phyloP scores from a whole-genome alignment of 768 basidiomycete species.

The Sporobolomyces phaffii region DNA sequence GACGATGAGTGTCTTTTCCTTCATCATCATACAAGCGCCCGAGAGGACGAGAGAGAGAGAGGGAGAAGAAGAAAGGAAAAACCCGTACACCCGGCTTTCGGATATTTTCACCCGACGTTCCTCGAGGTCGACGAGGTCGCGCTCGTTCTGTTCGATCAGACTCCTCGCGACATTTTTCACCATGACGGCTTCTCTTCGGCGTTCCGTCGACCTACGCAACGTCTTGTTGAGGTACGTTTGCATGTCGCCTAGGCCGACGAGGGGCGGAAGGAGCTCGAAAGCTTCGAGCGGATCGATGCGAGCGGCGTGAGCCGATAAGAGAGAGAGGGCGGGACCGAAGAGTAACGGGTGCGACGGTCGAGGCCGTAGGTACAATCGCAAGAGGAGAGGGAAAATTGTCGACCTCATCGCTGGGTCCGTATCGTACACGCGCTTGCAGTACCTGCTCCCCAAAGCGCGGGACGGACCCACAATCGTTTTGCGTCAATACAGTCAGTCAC shows the following conservation, averaged over 20 bases:
- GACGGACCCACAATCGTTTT: not conserved
- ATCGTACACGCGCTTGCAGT: constrained; percentile 78
- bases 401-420: constrained; percentile 52
- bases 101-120: constrained; percentile 77
- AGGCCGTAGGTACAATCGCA: constrained; percentile 76
- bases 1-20: too few relatives aligned
- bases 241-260: constrained; percentile 77
- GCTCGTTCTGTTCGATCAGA: constrained; percentile 69
- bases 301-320: constrained; percentile 76
- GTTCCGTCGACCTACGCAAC: constrained; percentile 58
- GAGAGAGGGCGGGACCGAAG: constrained; percentile 73
- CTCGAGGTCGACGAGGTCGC: constrained; percentile 68
- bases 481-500: not conserved
- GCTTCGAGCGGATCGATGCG: constrained; percentile 76
- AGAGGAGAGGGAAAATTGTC: constrained; percentile 71
- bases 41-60: not conserved
- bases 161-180: constrained; percentile 65
- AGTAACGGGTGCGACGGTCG: constrained; percentile 47
- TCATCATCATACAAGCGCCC: constrained; percentile 5
- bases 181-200: constrained; percentile 60
- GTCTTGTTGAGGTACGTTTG: constrained; percentile 66
- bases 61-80: not conserved
- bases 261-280: constrained; percentile 77
- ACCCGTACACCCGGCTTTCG: constrained; percentile 80
- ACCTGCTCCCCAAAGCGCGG: constrained; percentile 53